These are phyloP conservation scores for Coriaria nepalensis DNA, from an alignment of 306 rosid species.

Conservation along the genomic window DNA sequence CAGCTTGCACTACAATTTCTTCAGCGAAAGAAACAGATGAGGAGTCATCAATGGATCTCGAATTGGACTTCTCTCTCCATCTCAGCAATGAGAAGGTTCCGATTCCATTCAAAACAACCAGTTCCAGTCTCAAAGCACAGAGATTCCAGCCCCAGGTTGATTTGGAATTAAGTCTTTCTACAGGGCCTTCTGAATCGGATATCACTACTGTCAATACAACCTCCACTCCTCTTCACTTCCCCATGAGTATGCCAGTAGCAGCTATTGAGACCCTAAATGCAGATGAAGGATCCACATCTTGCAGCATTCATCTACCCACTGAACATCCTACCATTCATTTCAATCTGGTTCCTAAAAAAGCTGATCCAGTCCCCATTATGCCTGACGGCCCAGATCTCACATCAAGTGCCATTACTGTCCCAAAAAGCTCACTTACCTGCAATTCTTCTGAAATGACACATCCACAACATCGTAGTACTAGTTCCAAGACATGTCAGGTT, in stretches of 20 bases:
- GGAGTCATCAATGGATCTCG: slow-evolving; percentile 76
- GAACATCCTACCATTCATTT: slow-evolving; percentile 24
- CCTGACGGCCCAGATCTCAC: slow-evolving; percentile 23
- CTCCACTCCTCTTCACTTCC: slow-evolving; percentile 29
- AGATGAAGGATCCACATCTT: slow-evolving; percentile 56
- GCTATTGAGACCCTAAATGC: slow-evolving; percentile 26
- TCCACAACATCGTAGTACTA: slow-evolving; percentile 30
- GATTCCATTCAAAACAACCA: slow-evolving; percentile 33
- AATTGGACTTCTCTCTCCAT: slow-evolving; percentile 55
- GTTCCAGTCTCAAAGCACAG: slow-evolving; percentile 25
- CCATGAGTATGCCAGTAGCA: slow-evolving; percentile 32
- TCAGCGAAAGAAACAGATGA: slow-evolving; percentile 83
- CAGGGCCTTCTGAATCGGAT: slow-evolving; percentile 58
- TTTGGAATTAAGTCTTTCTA: slow-evolving; percentile 74
- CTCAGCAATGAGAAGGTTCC: slow-evolving; percentile 53
- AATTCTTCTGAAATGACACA: slow-evolving; percentile 65
- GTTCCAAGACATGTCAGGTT: slow-evolving; percentile 67
- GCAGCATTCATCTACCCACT: slow-evolving; percentile 22
- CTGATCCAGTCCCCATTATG: slow-evolving; percentile 26
- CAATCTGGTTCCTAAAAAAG: slow-evolving; percentile 30
- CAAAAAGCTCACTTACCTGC: slow-evolving; percentile 72
- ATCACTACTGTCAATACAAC: slow-evolving; percentile 39
- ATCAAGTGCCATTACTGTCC: slow-evolving; percentile 29
- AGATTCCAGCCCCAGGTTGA: slow-evolving; percentile 47
- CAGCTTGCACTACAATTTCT: slow-evolving; percentile 74